Conservation (phyloP, 73 alveolate species). For the Paramecium sonneborni region DNA sequence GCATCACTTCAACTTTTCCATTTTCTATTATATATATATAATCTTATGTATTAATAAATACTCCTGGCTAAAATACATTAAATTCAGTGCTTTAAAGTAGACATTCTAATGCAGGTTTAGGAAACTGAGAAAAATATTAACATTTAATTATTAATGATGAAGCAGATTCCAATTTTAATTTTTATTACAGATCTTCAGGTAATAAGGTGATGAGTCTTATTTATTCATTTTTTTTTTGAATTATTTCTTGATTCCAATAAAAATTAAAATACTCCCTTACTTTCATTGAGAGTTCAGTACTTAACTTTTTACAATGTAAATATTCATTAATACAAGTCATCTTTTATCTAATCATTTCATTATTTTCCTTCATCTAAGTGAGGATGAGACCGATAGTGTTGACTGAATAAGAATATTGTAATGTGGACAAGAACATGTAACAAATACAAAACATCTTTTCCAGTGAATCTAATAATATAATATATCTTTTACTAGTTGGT, state of each 20-base stretch:
- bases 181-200: conserved; percentile 47
- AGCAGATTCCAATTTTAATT: conserved; percentile 22
- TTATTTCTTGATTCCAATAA: conserved; percentile 54
- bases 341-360: conserved; percentile 49
- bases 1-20: conserved; percentile 31
- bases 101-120: not conserved
- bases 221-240: not conserved
- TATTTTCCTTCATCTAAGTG: conserved; percentile 40
- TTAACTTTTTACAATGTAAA: conserved; percentile 39
- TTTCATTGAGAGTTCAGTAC: conserved; percentile 8
- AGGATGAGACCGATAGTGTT: conserved; percentile 59
- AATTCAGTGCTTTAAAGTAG: not conserved
- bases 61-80: conserved; percentile 3
- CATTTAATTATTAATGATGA: not conserved
- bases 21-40: not conserved
- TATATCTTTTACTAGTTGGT: conserved; percentile 19
- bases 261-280: conserved; percentile 61
- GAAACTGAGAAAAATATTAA: conserved; percentile 12
- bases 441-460: conserved; percentile 46
- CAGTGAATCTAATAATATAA: not conserved
- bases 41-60: not conserved
- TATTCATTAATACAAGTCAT: conserved; percentile 55
- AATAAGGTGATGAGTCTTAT: not conserved
- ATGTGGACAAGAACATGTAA: conserved; percentile 36
- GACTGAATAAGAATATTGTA: conserved; percentile 37